Evolutionary conservation across 345 rosid genomes (phyloP), one percentile per base, ranked within the genome.

Genomic region (Euphorbia peplus): DNA sequence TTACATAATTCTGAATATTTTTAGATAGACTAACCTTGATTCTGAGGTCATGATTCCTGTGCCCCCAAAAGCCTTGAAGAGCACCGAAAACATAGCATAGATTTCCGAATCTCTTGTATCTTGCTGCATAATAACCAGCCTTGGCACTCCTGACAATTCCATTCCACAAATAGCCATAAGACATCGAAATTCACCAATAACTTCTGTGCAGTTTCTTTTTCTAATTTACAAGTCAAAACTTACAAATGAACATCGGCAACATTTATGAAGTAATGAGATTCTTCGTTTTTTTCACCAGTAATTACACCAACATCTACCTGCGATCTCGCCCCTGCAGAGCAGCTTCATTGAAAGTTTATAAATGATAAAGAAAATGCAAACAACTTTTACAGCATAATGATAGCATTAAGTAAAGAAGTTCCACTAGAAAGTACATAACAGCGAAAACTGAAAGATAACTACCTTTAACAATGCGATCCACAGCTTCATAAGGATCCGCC

Each of bases 221-320:
- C 64, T 35, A 70, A 74, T 30, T 56, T 52, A 59, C 47, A 58
- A 69, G 68, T 73, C 73, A 73, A 75, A n/a, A 32, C 89, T 83
- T 90, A 95, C 99, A 95, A 78, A 83, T 95, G 99, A 82, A 88
- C 73, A 80, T 95, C 98, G n/a, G 97, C 99, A 54, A 88, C 97
- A 62, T 95, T 95, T 54, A 95, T 73, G 73, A 90, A 95, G 82
- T 91, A 90, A 74, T 91, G 97, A 37, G 74, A 69, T 69, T 79
- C 91, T 68, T 54, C 84, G 63, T 82, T 32, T 32, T 32, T 32
- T 71, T 77, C 87, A 64, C 86, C 75, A 51, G 24, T 66, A 66
- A 95, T 86, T 57, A 90, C 86, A 70, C 98, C 99, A 56, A 84
- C 83, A 75, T 91, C 99, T 53, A 92, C 42, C 19, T 37, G 79